phyloP scores from a whole-genome alignment of 169 alveolate genomes.

The Ichthyophthirius multifiliis region DNA sequence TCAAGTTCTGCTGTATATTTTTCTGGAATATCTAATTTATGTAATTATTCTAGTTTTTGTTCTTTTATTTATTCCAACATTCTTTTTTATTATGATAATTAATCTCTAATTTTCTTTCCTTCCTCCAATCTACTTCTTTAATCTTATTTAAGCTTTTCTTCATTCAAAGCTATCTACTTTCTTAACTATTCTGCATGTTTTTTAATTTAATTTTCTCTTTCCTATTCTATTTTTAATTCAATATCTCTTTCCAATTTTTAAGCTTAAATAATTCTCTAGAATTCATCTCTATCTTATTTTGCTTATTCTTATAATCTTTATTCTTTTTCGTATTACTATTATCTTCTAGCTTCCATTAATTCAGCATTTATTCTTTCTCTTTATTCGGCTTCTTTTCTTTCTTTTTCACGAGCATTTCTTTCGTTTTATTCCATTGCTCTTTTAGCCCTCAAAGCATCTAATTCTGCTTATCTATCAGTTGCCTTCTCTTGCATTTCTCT shows the following conservation, averaged over 20 bases:
- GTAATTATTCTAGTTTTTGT: constrained; percentile 15
- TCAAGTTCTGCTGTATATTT: constrained; percentile 42
- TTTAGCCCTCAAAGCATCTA: constrained; percentile 77
- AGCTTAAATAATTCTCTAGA: constrained; percentile 57
- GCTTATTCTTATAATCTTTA: constrained; percentile 64
- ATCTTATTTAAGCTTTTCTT: constrained; percentile 53
- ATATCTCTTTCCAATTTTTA: constrained; percentile 52
- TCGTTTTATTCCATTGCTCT: constrained; percentile 80
- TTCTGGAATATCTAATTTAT: constrained; percentile 25
- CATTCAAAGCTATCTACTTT: constrained; percentile 50
- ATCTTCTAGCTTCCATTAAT: constrained; percentile 56
- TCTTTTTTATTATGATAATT: constrained; percentile 22
- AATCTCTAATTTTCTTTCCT: constrained; percentile 63
- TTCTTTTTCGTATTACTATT: constrained; percentile 56
- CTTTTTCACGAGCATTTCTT: constrained; percentile 70
- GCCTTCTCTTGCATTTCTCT: constrained; percentile 71
- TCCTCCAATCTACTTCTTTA: constrained; percentile 63
- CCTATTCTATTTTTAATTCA: constrained; percentile 37
- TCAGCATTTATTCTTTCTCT: constrained; percentile 52
- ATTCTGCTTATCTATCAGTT: constrained; percentile 69
- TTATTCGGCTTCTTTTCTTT: constrained; percentile 59
- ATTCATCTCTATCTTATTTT: constrained; percentile 72
- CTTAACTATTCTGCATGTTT: constrained; percentile 56
- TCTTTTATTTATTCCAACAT: constrained; percentile 27
- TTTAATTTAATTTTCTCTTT: constrained; percentile 45